Conservation (phyloP, 768 basidiomycete genomes). For the Calocybe gangraenosa region DNA sequence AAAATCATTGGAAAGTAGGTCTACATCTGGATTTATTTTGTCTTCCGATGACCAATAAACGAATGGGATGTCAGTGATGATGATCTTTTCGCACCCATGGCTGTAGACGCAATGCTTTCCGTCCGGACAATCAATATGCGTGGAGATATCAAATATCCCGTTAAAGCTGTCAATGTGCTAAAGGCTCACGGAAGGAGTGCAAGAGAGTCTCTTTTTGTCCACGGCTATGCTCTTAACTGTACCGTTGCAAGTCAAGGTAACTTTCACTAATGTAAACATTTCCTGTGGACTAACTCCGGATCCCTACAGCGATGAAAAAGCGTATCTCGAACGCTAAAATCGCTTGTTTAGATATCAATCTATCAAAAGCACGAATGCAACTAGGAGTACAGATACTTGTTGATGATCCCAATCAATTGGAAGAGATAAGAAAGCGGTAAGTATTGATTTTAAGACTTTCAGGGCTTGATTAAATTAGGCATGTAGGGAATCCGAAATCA, state of each 20-base stretch:
- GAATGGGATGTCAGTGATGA: constrained; percentile 66
- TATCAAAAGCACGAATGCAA: constrained; percentile 96
- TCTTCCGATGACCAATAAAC: neutral
- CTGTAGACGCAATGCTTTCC: constrained; percentile 97
- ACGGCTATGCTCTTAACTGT: constrained; percentile 97
- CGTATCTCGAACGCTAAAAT: constrained; percentile 92
- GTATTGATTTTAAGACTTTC: constrained; percentile 16
- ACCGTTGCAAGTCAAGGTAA: constrained; percentile 97
- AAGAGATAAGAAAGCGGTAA: constrained; percentile 91
- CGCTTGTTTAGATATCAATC: constrained; percentile 96
- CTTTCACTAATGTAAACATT: constrained; percentile 13
- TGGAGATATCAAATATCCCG: constrained; percentile 97
- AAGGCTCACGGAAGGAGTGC: constrained; percentile 98
- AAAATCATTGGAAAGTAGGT: constrained; percentile 96
- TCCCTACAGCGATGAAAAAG: constrained; percentile 87
- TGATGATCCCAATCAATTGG: constrained; percentile 93
- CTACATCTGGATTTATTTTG: neutral
- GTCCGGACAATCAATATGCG: constrained; percentile 92
- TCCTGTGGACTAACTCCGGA: neutral
- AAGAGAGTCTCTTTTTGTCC: constrained; percentile 90
- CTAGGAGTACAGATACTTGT: constrained; percentile 96
- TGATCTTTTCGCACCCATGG: constrained; percentile 97
- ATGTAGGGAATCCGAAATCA: constrained; percentile 89
- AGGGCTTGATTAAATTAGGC: neutral
- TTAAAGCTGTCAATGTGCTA: constrained; percentile 97